These are phyloP conservation scores for Coniosporium tulheliwenetii DNA, from an alignment of 2,329 filamentous ascomycete species.

Conservation along the genomic window DNA sequence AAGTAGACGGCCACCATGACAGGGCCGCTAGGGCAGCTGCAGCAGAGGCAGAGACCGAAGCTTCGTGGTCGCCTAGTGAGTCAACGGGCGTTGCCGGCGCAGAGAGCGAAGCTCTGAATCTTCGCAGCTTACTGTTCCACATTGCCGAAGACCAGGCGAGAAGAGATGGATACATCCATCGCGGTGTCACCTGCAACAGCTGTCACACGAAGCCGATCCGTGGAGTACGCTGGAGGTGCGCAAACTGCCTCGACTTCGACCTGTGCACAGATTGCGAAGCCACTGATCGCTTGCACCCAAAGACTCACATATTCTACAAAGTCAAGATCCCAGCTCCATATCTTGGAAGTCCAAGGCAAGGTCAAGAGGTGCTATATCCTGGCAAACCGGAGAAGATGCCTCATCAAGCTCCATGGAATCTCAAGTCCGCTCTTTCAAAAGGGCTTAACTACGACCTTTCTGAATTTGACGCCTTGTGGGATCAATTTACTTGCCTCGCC, in stretches of 20 bases:
- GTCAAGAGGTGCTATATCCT: constrained; percentile 73
- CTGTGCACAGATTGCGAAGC: constrained; percentile 85
- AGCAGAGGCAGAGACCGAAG: no score
- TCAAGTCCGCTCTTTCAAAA: no score
- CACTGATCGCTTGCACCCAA: constrained; percentile 57
- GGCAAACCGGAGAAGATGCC: constrained; percentile 64
- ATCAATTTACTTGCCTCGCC: constrained; percentile 91
- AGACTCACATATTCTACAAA: constrained; percentile 95
- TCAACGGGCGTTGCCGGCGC: no score
- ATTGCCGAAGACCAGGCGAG: constrained; percentile 88
- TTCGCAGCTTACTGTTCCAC: constrained; percentile 52
- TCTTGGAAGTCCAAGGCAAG: constrained; percentile 60
- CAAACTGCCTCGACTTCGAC: constrained; percentile 92
- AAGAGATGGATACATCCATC: constrained; percentile 77
- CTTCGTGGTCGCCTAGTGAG: no score
- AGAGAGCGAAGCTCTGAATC: no score
- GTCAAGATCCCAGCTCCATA: constrained; percentile 79
- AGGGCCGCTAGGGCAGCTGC: no score
- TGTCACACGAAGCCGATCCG: constrained; percentile 81
- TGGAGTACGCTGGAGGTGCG: constrained; percentile 83
- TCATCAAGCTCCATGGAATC: constrained; percentile 14
- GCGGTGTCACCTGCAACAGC: constrained; percentile 81
- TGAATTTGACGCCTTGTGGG: constrained; percentile 85
- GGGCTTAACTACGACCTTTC: constrained; percentile 42
- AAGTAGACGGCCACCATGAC: no score